phyloP scores from a whole-genome alignment of 2,329 filamentous ascomycete genomes.

The Aureobasidium sp. region DNA sequence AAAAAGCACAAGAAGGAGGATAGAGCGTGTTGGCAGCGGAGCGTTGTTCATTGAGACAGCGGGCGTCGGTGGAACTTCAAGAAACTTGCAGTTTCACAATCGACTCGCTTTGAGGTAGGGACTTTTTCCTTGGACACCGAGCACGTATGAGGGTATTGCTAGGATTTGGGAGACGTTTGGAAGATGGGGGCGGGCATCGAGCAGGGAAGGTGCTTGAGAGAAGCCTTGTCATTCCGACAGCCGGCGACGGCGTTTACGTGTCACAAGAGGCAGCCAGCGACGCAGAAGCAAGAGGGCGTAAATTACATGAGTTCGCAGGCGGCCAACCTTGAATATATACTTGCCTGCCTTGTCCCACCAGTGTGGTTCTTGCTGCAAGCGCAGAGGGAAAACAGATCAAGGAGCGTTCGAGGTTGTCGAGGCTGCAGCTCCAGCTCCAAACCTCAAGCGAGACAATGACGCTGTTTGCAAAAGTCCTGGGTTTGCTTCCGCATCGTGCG shows the following conservation, averaged over 20 bases:
- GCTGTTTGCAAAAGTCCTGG: background rate
- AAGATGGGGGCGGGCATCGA: background rate
- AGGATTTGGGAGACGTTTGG: background rate
- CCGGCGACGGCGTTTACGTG: slow-evolving; percentile 1
- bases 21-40: background rate
- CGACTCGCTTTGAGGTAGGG: background rate
- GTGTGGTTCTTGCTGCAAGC: background rate
- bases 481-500: too few relatives aligned
- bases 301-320: background rate
- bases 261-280: slow-evolving; percentile 1
- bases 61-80: background rate
- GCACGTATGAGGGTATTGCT: background rate
- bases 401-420: background rate
- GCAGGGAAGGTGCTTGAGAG: background rate
- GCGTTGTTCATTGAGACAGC: background rate
- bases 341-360: background rate
- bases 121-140: background rate
- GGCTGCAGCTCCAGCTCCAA: background rate
- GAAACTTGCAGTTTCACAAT: background rate
- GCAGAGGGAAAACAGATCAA: background rate
- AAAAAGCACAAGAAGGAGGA: background rate
- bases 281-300: background rate
- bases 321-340: background rate
- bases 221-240: slow-evolving; percentile 1
- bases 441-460: background rate